A percentile compares a stretch with the other conserved stretches of the same genome.
These are phyloP conservation scores for Boletus vinaceobasis DNA, from an alignment of 768 basidiomycete genomes.

Conservation along the genomic window DNA sequence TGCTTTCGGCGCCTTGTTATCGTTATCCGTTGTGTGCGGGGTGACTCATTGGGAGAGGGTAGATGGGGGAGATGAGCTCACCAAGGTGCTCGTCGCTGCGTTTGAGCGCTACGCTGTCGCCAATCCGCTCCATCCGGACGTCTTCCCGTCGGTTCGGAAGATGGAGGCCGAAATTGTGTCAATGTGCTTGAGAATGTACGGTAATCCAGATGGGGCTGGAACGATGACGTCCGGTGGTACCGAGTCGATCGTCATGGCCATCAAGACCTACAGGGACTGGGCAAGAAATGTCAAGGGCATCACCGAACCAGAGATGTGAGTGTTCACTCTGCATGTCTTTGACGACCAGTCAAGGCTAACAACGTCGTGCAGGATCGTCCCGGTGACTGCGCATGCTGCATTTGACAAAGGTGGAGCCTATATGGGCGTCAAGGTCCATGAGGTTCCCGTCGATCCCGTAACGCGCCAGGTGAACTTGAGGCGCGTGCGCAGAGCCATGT, in stretches of 20 bases:
- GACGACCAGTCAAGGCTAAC: not conserved
- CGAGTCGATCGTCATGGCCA: slow-evolving; percentile 92
- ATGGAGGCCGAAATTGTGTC: slow-evolving; percentile 97
- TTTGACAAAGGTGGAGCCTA: slow-evolving; percentile 93
- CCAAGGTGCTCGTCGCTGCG: slow-evolving; percentile 74
- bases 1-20: not conserved
- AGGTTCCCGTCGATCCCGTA: slow-evolving; percentile 71
- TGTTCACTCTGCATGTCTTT: not conserved
- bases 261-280: slow-evolving; percentile 95
- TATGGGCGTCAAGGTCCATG: slow-evolving; percentile 85
- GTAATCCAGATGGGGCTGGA: slow-evolving; percentile 82
- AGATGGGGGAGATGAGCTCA: slow-evolving; percentile 85
- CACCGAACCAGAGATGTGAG: slow-evolving; percentile 88
- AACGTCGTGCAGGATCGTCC: slow-evolving; percentile 60
- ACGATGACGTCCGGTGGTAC: slow-evolving; percentile 95
- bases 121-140: slow-evolving; percentile 89
- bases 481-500: slow-evolving; percentile 85
- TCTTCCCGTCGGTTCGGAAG: slow-evolving; percentile 89
- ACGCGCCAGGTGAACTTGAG: slow-evolving; percentile 80
- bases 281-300: slow-evolving; percentile 82
- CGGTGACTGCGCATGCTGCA: slow-evolving; percentile 85
- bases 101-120: slow-evolving; percentile 80
- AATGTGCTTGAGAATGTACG: slow-evolving; percentile 83
- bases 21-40: not conserved
- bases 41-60: not conserved